phyloP scores from a whole-genome alignment of 2,329 filamentous ascomycete species.

The Elsinoe batatas region DNA sequence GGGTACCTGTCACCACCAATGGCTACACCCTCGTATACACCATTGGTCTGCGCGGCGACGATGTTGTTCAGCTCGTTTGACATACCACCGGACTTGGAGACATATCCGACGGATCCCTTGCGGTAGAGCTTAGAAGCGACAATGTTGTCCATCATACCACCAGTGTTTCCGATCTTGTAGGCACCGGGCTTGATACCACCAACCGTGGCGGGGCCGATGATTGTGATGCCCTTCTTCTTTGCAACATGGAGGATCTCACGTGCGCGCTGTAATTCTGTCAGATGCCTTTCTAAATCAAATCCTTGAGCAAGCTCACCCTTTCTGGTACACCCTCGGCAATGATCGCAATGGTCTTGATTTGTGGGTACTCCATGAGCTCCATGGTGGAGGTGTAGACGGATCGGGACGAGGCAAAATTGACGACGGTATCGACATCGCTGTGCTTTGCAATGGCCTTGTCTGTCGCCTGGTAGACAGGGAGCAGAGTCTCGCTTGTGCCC shows the following conservation, averaged over 20 bases:
- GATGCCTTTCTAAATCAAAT: background rate
- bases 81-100: constrained; percentile 99
- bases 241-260: constrained; percentile 96
- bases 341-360: constrained; percentile 98
- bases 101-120: constrained; percentile 96
- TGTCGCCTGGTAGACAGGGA: constrained; percentile 94
- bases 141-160: constrained; percentile 99
- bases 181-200: constrained; percentile 98
- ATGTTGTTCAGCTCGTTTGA: constrained; percentile 99
- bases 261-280: constrained; percentile 56
- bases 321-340: constrained; percentile 99
- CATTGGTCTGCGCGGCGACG: constrained; percentile 88
- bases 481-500: constrained; percentile 97
- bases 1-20: constrained; percentile 99
- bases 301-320: constrained; percentile 55
- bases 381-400: constrained; percentile 98
- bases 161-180: constrained; percentile 99
- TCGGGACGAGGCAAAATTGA: constrained; percentile 98
- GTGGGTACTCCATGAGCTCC: constrained; percentile 94
- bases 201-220: constrained; percentile 95
- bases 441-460: constrained; percentile 93
- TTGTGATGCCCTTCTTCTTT: constrained; percentile 97
- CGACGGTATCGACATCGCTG: constrained; percentile 89
- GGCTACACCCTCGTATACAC: constrained; percentile 97
- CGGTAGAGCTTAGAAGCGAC: constrained; percentile 99